A percentile compares a stretch with the other conserved stretches of the same genome.
These are phyloP conservation scores for Rhizopus sp. DNA, from an alignment of 371 early-diverging fungal genomes.

Conservation along the genomic window DNA sequence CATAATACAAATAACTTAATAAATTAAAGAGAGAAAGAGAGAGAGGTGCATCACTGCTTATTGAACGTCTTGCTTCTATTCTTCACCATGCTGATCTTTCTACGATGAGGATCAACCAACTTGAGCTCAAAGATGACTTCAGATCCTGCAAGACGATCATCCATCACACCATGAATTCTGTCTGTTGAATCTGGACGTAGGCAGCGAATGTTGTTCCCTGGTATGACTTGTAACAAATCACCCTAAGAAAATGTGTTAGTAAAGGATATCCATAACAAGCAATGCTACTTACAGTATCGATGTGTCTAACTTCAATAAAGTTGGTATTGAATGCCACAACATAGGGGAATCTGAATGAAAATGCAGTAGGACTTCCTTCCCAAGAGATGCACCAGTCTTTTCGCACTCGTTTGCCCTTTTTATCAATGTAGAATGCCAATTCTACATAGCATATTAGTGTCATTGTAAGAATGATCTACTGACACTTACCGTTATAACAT, in stretches of 20 bases:
- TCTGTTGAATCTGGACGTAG: conserved; percentile 56
- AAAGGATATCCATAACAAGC: not conserved
- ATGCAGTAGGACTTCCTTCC: conserved; percentile 74
- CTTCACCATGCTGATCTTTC: conserved; percentile 27
- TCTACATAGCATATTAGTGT: conserved; percentile 38
- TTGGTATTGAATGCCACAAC: conserved; percentile 84
- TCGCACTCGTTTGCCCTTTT: conserved; percentile 77
- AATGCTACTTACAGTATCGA: conserved; percentile 55
- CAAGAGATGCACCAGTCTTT: conserved; percentile 77
- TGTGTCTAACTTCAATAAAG: conserved; percentile 88
- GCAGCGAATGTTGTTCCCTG: conserved; percentile 62
- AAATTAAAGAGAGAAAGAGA: not conserved
- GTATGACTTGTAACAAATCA: conserved; percentile 64
- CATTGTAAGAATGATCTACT: not conserved
- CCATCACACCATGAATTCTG: conserved; percentile 59
- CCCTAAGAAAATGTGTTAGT: conserved; percentile 31
- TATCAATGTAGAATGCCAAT: conserved; percentile 91
- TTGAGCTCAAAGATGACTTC: conserved; percentile 45
- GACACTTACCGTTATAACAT: conserved; percentile 74
- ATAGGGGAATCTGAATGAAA: conserved; percentile 80
- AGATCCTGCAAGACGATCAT: conserved; percentile 37
- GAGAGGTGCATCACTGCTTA: not conserved
- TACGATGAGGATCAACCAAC: conserved; percentile 24
- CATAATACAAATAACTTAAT: not conserved
- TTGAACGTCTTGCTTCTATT: conserved; percentile 5